Base-by-base conservation (phyloP, 768 basidiomycete species). In the Ramaria rubella region DNA sequence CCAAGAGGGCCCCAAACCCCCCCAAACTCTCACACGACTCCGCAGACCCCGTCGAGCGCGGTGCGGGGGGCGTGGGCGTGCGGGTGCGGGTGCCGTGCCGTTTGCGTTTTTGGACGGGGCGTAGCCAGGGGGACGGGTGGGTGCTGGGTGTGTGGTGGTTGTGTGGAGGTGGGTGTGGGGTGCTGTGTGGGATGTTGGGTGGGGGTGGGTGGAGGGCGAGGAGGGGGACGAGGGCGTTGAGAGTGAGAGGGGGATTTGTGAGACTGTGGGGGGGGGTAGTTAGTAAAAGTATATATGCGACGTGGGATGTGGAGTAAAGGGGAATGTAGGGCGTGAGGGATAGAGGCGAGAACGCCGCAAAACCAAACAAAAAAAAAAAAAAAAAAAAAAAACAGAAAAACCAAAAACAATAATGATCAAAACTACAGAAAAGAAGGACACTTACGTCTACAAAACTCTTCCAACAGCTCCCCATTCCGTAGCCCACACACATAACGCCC, bases 401-500 rank as follows among this genome's bases (percentile, higher is more conserved):
- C 11, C 15, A 27, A 30, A 14, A 17, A 17, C 14, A 36, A 21
- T 1, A 1, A 17, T 51, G 17, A 33, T 33, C 14, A n/a, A 36
- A 24, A 9, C 44, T 9, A 24, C 44, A 46, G 44, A 17, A 15
- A 30, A 51, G 4, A n/a, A 15, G 75, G 75, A 69, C 60, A 86
- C 91, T 71, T 68, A 72, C 73, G 70, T 58, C 93, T 83, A 73
- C 94, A 95, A 69, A 94, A 94, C 69, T 95, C 94, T 66, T 95
- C 93, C 80, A 96, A 87, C 42, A 95, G 78, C 70, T 95, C 94
- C 27, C 92, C 91, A 45, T 88, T 91, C 51, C 94, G 76, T 42
- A 92, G 80, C 1, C 93, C 93, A 66, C 94, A 95, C 21, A 95
- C 82, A 72, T 96, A 96, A 45, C 92, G 80, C 60, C 88, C 90